Base-by-base conservation (phyloP, 225 moss, liverwort and hornwort species). In the Physcomitrium patens region DNA sequence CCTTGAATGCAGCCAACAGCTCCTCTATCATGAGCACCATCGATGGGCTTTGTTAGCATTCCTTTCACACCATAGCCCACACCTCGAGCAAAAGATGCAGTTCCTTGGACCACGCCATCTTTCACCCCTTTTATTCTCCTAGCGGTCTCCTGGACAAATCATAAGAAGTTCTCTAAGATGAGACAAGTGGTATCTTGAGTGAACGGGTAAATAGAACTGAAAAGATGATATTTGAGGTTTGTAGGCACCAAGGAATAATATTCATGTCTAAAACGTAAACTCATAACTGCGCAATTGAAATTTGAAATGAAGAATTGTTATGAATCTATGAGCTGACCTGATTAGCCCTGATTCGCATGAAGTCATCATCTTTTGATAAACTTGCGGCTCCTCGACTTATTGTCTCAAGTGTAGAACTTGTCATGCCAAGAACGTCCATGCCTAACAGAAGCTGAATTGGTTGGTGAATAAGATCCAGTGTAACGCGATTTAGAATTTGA, bases 341-440 rank as follows among this genome's bases (percentile, higher is more conserved):
- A 69, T 85, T 84, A 46, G 84, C 79, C 69, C 92, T 88, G 61
- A 77, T 53, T 43, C 81, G 86, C 44, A 96, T 43, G 71, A 90
- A 96, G 48, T 88, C 87, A 31, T 86, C 88, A 78, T 96, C 96
- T 54, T 90, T 91, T 17, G 96, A 92, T 76, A 96, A 68, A 68
- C 86, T 86, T 66, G 94, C 96, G 53, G 89, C 96, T 52, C 96
- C 94, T 71, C 90, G 89, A 78, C 96, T 94, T 69, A 96, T 82
- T 53, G 96, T 94, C 79, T 94, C 94, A 16, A 96, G 83, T 1
- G 96, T 92, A 65, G 96, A 96, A 81, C 96, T 96, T 58, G 96
- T 86, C 92, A 94, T 96, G 26, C 96, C 96, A 26, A 94, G 64
- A 10, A 96, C 82, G 77, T 96, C 87, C 52, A 96, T 84, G 57